Percentiles rank a stretch among this genome's conserved stretches.
Conservation (phyloP, 805 yeast genomes). For the Lipomyces oligophaga region DNA sequence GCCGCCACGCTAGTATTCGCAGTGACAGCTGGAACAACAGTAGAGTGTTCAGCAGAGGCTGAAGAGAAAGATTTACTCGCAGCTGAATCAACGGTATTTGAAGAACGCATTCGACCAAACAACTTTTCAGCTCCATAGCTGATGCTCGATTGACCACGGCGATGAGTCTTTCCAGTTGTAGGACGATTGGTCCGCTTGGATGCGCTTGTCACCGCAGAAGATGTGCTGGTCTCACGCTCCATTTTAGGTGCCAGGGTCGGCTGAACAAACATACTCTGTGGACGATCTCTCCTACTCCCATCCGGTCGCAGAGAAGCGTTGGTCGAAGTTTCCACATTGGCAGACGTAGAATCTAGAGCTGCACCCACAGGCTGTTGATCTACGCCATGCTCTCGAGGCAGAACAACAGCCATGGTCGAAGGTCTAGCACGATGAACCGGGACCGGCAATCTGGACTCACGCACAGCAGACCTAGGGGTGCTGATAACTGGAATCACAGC, state of each 20-base stretch:
- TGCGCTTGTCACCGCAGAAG: too few relatives aligned
- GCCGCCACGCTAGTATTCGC: too few relatives aligned
- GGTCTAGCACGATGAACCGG: conserved; percentile 15
- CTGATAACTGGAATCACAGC: not conserved
- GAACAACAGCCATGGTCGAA: conserved; percentile 4
- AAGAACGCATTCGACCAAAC: conserved; percentile 14
- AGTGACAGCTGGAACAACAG: too few relatives aligned
- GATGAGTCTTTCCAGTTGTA: conserved; percentile 11
- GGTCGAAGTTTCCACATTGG: too few relatives aligned
- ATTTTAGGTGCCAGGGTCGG: conserved; percentile 4
- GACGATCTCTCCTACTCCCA: conserved; percentile 21
- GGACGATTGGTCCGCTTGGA: not conserved
- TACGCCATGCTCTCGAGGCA: not conserved
- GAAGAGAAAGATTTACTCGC: not conserved
- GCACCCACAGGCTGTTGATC: too few relatives aligned
- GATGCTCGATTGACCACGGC: conserved; percentile 24
- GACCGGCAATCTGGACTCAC: conserved; percentile 16
- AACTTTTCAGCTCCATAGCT: conserved; percentile 25
- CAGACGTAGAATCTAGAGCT: too few relatives aligned
- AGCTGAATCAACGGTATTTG: not conserved
- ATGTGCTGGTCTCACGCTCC: not conserved
- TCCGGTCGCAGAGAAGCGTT: not conserved
- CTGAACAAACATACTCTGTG: conserved; percentile 18
- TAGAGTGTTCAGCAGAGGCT: not conserved
- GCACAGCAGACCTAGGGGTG: too few relatives aligned